Evolutionary conservation across 2,329 filamentous ascomycete genomes (phyloP).

Genomic region (Zymoseptoria pseudotritici): DNA sequence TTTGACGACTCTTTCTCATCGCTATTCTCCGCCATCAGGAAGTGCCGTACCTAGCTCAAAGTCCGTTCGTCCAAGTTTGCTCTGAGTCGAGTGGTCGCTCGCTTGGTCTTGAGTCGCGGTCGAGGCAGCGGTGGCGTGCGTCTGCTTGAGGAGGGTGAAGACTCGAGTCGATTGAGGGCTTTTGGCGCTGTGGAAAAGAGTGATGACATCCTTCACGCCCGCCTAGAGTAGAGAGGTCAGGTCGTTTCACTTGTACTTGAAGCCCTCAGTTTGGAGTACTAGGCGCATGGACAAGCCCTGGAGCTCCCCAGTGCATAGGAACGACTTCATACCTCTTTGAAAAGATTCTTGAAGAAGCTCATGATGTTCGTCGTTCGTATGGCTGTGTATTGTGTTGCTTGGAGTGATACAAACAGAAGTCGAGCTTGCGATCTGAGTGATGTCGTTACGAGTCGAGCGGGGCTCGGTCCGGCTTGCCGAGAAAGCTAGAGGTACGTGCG

Average conservation of each 20-base stretch:
- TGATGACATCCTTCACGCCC: conserved; percentile 68
- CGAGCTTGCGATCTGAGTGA: not conserved
- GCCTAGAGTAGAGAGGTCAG: conserved; percentile 22
- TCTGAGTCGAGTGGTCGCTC: conserved; percentile 56
- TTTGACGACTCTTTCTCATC: not conserved
- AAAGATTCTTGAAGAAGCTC: conserved; percentile 41
- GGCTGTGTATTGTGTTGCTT: not conserved
- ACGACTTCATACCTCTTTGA: conserved; percentile 36
- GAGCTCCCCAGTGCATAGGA: not conserved
- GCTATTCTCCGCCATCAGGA: not conserved
- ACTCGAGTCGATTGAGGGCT: conserved; percentile 65
- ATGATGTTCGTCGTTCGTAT: conserved; percentile 13
- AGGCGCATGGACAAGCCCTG: not conserved
- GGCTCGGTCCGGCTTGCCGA: not conserved
- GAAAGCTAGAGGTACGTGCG: not conserved
- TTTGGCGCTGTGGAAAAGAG: conserved; percentile 85
- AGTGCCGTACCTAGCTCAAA: conserved; percentile 61
- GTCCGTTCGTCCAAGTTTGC: conserved; percentile 52
- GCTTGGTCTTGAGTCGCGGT: conserved; percentile 69
- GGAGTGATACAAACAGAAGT: not conserved
- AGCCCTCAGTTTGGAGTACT: not conserved
- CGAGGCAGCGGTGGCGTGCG: conserved; percentile 60
- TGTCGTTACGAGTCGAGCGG: not conserved
- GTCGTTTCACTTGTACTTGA: not conserved
- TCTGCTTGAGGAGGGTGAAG: conserved; percentile 71